These are phyloP conservation scores for Chaetomium sp. DNA, from an alignment of 2,329 filamentous ascomycete species.

Conservation along the genomic window DNA sequence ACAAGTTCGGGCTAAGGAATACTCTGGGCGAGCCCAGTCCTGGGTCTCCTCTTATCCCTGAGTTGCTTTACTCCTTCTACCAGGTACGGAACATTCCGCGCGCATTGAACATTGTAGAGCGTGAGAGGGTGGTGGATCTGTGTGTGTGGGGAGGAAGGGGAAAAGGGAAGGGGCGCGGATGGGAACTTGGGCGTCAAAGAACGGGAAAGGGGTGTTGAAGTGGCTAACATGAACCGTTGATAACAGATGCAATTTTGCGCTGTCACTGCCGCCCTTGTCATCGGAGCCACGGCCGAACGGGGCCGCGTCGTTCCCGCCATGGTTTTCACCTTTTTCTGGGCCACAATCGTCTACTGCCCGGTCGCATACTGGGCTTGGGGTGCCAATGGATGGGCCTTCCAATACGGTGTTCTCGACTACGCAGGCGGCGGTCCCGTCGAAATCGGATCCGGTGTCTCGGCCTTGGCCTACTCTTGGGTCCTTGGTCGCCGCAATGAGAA, in stretches of 20 bases:
- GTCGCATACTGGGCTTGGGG: constrained; percentile 97
- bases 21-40: constrained; percentile 79
- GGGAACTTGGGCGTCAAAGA: not conserved
- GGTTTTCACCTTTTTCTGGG: constrained; percentile 96
- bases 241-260: constrained; percentile 90
- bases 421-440: constrained; percentile 96
- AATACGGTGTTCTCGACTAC: constrained; percentile 90
- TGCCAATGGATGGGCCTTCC: constrained; percentile 83
- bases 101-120: not conserved
- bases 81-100: constrained; percentile 49
- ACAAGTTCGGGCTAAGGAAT: constrained; percentile 82
- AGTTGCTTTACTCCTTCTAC: constrained; percentile 90
- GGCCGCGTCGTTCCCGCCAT: constrained; percentile 88
- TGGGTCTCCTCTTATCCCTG: constrained; percentile 80
- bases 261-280: constrained; percentile 83
- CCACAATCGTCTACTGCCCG: constrained; percentile 94
- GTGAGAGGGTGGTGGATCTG: not conserved
- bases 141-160: not conserved
- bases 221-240: too few species aligned
- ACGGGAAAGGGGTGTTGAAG: too few species aligned
- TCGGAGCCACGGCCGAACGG: constrained; percentile 88
- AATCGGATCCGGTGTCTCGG: constrained; percentile 88
- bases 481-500: constrained; percentile 94
- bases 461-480: constrained; percentile 90
- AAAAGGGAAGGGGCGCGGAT: too few species aligned